Base-by-base conservation (phyloP, 2,329 filamentous ascomycete species). In the Hypomyces perniciosus region DNA sequence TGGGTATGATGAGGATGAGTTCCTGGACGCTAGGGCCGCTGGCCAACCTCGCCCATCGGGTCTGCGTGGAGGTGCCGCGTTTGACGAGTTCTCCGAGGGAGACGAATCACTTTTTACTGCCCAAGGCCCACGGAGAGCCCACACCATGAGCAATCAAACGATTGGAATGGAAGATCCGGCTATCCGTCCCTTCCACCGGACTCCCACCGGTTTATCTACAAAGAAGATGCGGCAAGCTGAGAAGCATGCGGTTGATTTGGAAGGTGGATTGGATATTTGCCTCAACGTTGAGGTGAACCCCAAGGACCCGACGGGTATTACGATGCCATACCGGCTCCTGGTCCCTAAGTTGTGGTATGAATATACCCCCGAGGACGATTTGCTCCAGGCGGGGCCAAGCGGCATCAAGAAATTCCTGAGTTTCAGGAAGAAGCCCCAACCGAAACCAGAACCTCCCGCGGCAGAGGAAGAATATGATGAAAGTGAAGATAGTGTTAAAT, bases 281-380 rank as follows among this genome's bases (percentile, higher is more conserved):
- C 70, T 99, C 40, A 96, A 96, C 60, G 83, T 96, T 55, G 93
- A 99, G 70, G 83, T 96, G 54, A 90, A 86, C 60, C 80, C 88
- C 41, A 83, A 82, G 56, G 90, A 99, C 60, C 92, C 93, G 1
- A 79, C 87, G 0, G 95, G 93, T 10, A 90, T 89, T 56, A 99
- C 93, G 1, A 81, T 83, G 46, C 89, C 90, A 7, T 99, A 99
- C 66, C 78, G 90, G 37, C 72, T 99, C 5, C 77, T 97, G 2
- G 85, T 99, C 5, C 93, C 95, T 8, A 82, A 83, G 48, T 72
- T 99, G 46, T 78, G 77, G 68, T 84, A 84, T 51, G 76, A 80
- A 46, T 76, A 79, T 54, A 65, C 70, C 12, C 63, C 64, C 2
- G 70, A 71, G 47, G 69, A 72, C 4, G 68, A 72, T n/a, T 65